These are phyloP conservation scores for Penicillium goetzii DNA, from an alignment of 495 filamentous ascomycete species.

Conservation along the genomic window DNA sequence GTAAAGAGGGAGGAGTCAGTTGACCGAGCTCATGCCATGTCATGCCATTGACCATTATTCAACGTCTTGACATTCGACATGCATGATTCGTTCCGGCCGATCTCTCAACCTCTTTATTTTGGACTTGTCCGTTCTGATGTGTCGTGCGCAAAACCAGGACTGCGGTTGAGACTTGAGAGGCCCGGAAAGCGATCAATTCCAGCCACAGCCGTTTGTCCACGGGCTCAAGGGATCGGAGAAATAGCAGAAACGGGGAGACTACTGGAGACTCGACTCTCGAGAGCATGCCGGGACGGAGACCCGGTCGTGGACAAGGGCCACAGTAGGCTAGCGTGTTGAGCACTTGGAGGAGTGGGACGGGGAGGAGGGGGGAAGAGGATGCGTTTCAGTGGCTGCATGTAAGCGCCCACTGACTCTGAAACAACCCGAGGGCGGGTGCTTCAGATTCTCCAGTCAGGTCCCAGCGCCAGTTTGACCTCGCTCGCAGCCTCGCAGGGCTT, in stretches of 20 bases:
- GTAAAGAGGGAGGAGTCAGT: neutral
- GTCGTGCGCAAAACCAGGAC: conserved; percentile 12
- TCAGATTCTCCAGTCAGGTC: conserved; percentile 29
- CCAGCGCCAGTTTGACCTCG: conserved; percentile 40
- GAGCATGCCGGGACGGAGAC: neutral
- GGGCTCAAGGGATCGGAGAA: conserved; percentile 25
- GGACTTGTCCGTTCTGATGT: conserved; percentile 25
- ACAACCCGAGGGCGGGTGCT: conserved; percentile 37
- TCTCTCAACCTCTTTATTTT: conserved; percentile 4
- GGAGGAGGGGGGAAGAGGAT: neutral
- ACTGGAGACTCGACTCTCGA: neutral
- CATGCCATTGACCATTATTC: neutral
- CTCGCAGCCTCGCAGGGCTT: conserved; percentile 18
- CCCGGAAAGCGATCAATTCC: conserved; percentile 17
- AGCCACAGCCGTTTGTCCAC: conserved; percentile 24
- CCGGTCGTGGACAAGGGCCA: conserved; percentile 2
- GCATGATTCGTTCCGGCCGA: conserved; percentile 3
- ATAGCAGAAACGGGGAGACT: conserved; percentile 20
- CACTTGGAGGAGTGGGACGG: conserved; percentile 1
- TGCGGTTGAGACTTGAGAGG: conserved; percentile 5
- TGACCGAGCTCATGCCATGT: neutral
- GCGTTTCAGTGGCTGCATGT: conserved; percentile 37
- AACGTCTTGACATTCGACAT: neutral
- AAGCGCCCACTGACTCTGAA: conserved; percentile 41
- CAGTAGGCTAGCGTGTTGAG: neutral